A percentile compares a stretch with the other conserved stretches of the same genome.
These are phyloP conservation scores for Aspergillus oerlinghausenensis DNA, from an alignment of 2,329 filamentous ascomycete genomes.

Conservation along the genomic window DNA sequence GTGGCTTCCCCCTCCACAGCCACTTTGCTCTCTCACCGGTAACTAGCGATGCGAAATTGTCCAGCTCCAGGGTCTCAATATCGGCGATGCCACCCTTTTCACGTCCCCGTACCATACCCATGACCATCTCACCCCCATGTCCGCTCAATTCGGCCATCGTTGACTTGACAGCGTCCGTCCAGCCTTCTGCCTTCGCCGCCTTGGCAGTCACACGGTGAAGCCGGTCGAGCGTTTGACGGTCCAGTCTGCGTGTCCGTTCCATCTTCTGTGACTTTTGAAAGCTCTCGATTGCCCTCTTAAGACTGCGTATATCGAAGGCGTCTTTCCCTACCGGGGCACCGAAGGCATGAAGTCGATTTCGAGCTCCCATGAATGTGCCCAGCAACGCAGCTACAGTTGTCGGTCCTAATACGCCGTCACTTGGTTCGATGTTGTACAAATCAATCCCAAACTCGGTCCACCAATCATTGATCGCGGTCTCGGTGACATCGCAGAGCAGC, in stretches of 20 bases:
- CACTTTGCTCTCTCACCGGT: slow-evolving; percentile 83
- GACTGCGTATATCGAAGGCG: slow-evolving; percentile 76
- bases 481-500: slow-evolving; percentile 86
- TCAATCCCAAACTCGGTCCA: slow-evolving; percentile 92
- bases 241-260: slow-evolving; percentile 70
- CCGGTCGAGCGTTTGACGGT: slow-evolving; percentile 75
- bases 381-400: slow-evolving; percentile 85
- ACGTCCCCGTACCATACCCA: slow-evolving; percentile 84
- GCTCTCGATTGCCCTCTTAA: slow-evolving; percentile 76
- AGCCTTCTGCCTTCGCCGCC: slow-evolving; percentile 80
- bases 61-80: slow-evolving; percentile 86
- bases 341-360: slow-evolving; percentile 80
- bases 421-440: slow-evolving; percentile 86
- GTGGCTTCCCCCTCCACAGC: slow-evolving; percentile 89
- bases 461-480: slow-evolving; percentile 87
- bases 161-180: slow-evolving; percentile 90
- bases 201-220: slow-evolving; percentile 84
- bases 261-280: slow-evolving; percentile 90
- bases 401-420: slow-evolving; percentile 86
- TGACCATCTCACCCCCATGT: slow-evolving; percentile 88
- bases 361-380: slow-evolving; percentile 81
- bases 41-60: slow-evolving; percentile 71
- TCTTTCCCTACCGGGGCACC: slow-evolving; percentile 85
- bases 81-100: slow-evolving; percentile 89
- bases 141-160: slow-evolving; percentile 91